A percentile compares a stretch with the other conserved stretches of the same genome.
phyloP scores from a whole-genome alignment of 257 asterid species.

The Nicotiana knightiana region DNA sequence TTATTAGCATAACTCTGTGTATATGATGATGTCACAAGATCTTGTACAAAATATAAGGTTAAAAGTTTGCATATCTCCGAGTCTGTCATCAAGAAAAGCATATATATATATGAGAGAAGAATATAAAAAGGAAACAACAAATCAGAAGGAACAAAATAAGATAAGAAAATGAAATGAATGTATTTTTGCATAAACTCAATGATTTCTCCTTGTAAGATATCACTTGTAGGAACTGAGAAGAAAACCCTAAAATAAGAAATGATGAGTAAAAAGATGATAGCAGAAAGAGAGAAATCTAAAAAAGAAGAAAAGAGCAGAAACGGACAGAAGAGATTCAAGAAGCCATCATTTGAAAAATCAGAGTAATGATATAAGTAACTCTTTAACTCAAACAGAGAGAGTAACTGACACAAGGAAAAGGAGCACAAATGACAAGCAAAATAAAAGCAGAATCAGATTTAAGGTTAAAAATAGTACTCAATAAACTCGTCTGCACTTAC shows the following conservation, averaged over 20 bases:
- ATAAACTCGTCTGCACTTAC: constrained; percentile 12
- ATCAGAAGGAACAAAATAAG: too few species aligned
- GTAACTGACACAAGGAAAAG: constrained; percentile 40
- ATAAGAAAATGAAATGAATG: neutral
- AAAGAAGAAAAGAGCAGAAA: constrained; percentile 21
- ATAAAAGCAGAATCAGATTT: constrained; percentile 1
- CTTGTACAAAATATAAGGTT: neutral
- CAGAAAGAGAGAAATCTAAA: neutral
- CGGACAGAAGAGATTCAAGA: constrained; percentile 37
- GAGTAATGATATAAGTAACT: constrained; percentile 18
- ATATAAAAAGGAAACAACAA: too few species aligned
- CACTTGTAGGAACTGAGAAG: neutral
- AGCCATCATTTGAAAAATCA: constrained; percentile 42
- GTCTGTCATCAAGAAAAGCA: neutral
- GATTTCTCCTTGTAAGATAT: neutral
- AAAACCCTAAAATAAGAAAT: constrained; percentile 39
- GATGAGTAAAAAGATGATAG: constrained; percentile 17
- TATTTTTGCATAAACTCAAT: neutral
- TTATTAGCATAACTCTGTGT: neutral
- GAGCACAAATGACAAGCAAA: constrained; percentile 17
- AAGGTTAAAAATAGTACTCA: neutral
- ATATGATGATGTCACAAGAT: constrained; percentile 1
- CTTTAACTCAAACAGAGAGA: neutral
- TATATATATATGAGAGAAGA: neutral
- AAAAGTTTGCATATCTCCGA: neutral